Percentiles rank a stretch among this genome's conserved stretches.
Conservation (phyloP, 2,329 filamentous ascomycete species). For the Niveomyces coronatus region DNA sequence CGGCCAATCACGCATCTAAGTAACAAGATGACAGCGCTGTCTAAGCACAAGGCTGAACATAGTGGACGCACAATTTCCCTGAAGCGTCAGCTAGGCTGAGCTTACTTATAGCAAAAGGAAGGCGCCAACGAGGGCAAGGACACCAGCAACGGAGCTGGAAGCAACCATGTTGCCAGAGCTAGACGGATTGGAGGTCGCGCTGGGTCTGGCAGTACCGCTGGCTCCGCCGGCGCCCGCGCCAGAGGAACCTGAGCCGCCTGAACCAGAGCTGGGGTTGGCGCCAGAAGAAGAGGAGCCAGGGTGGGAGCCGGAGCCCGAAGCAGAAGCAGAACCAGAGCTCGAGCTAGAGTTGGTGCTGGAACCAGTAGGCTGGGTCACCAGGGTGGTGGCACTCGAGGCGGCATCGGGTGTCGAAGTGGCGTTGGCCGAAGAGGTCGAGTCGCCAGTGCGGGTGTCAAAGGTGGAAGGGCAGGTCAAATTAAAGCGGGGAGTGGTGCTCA, state of each 20-base stretch:
- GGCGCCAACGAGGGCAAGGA: conserved; percentile 8
- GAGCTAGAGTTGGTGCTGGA: background rate
- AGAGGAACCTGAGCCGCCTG: conserved; percentile 7
- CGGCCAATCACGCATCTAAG: conserved; percentile 4
- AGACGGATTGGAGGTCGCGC: background rate
- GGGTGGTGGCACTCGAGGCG: background rate
- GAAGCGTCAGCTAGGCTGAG: background rate
- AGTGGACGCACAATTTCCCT: background rate
- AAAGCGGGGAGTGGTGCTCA: conserved; percentile 40
- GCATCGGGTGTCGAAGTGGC: background rate
- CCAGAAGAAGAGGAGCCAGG: conserved; percentile 16
- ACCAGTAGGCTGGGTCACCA: background rate
- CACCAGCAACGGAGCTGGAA: conserved; percentile 6
- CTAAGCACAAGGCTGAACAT: background rate
- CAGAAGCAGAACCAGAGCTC: background rate
- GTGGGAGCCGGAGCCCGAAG: background rate
- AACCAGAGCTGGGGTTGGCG: background rate
- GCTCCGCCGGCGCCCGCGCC: conserved; percentile 13
- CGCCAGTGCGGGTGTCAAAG: conserved; percentile 23
- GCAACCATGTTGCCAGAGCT: conserved; percentile 6
- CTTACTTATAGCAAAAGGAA: conserved; percentile 8
- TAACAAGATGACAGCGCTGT: background rate
- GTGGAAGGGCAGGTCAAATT: conserved; percentile 42
- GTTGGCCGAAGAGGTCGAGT: conserved; percentile 1
- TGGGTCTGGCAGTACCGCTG: background rate